Evolutionary conservation across 768 basidiomycete species (phyloP).

Genomic region (Lactarius vividus): DNA sequence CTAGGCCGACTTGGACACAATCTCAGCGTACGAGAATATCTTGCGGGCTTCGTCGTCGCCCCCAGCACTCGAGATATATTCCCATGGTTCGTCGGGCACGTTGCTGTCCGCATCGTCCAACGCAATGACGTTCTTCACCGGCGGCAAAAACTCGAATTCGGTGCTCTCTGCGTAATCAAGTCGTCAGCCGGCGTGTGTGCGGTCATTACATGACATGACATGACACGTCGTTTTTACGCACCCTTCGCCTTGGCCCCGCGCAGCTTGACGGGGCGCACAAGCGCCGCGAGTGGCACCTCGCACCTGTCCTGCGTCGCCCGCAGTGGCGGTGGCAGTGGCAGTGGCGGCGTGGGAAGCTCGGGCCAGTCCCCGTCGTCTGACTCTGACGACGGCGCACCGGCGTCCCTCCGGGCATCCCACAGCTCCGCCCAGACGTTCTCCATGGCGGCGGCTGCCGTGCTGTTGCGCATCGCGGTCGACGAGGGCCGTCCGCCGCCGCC

Average conservation of each 20-base stretch:
- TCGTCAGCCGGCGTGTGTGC: background rate
- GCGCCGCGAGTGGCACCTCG: slow-evolving; percentile 31
- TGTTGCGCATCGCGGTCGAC: background rate
- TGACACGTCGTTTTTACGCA: slow-evolving; percentile 32
- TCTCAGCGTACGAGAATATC: slow-evolving; percentile 44
- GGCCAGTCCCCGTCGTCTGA: slow-evolving; percentile 20
- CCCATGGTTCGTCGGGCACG: slow-evolving; percentile 56
- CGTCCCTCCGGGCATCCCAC: slow-evolving; percentile 14
- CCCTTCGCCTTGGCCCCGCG: slow-evolving; percentile 38
- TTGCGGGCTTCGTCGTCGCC: slow-evolving; percentile 36
- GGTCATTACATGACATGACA: background rate
- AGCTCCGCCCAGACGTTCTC: slow-evolving; percentile 16
- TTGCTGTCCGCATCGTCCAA: slow-evolving; percentile 50
- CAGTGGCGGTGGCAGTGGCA: background rate
- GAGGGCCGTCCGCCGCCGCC: background rate
- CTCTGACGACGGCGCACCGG: background rate
- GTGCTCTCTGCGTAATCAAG: slow-evolving; percentile 35
- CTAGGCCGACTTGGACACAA: slow-evolving; percentile 31
- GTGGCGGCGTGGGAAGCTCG: slow-evolving; percentile 7
- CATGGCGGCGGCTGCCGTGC: background rate
- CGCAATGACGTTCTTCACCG: slow-evolving; percentile 53
- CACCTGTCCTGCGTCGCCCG: slow-evolving; percentile 19
- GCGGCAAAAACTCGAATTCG: slow-evolving; percentile 58
- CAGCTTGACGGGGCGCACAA: slow-evolving; percentile 30
- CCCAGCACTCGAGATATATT: slow-evolving; percentile 46